Percentiles rank a stretch among this genome's conserved stretches.
phyloP scores from a whole-genome alignment of 805 yeast genomes.

The Nakazawaea holstii region DNA sequence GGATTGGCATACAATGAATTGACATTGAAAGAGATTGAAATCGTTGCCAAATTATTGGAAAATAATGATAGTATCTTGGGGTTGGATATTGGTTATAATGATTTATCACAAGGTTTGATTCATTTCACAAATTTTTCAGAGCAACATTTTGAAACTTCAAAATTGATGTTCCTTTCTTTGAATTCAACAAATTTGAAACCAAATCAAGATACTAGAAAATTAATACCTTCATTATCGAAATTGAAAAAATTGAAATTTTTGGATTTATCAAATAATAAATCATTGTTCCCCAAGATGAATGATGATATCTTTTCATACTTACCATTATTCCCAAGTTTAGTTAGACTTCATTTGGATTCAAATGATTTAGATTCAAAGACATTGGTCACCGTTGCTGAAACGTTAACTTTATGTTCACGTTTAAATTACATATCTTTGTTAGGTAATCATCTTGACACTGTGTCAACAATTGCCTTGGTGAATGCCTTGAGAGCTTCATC shows the following conservation, averaged over 20 bases:
- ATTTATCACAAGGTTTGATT: slow-evolving; percentile 37
- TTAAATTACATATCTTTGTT: slow-evolving; percentile 64
- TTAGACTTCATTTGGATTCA: slow-evolving; percentile 67
- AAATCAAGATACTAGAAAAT: slow-evolving; percentile 41
- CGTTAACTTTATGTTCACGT: slow-evolving; percentile 61
- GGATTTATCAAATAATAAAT: slow-evolving; percentile 69
- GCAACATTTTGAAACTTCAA: slow-evolving; percentile 14
- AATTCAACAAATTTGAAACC: slow-evolving; percentile 57
- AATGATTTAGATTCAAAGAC: slow-evolving; percentile 54
- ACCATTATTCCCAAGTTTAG: slow-evolving; percentile 61
- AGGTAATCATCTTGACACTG: slow-evolving; percentile 57
- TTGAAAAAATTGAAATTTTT: slow-evolving; percentile 60
- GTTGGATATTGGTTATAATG: slow-evolving; percentile 81
- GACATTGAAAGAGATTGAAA: slow-evolving; percentile 48
- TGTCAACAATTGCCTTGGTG: slow-evolving; percentile 60
- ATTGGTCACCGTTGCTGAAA: slow-evolving; percentile 56
- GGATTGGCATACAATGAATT: slow-evolving; percentile 78
- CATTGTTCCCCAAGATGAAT: slow-evolving; percentile 58
- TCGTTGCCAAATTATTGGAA: slow-evolving; percentile 55
- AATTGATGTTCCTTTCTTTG: slow-evolving; percentile 49
- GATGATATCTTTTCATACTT: slow-evolving; percentile 55
- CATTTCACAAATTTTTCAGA: slow-evolving; percentile 31
- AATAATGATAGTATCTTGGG: slow-evolving; percentile 47
- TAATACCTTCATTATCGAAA: slow-evolving; percentile 46
- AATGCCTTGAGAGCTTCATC: slow-evolving; percentile 63